Base-by-base conservation (phyloP, 2,329 filamentous ascomycete genomes). In the Fusarium brachygibbosum region DNA sequence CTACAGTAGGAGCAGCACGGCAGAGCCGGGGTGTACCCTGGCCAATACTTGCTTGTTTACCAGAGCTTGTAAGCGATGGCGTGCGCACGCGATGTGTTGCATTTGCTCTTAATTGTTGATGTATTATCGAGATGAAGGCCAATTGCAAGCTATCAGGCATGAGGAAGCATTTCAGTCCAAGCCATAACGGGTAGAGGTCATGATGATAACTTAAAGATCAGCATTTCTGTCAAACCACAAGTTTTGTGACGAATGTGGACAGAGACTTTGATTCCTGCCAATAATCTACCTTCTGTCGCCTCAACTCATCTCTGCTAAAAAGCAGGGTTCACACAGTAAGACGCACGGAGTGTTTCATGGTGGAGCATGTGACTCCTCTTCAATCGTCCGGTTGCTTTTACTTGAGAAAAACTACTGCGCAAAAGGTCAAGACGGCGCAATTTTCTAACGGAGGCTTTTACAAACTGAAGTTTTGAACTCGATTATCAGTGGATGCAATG, bases 211-310 rank as follows among this genome's bases (percentile, higher is more conserved):
- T 19, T 35, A 10, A 42, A 42, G 35, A 42, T 51, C 60, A 59
- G 58, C n/a, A 16, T 23, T 37, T 54, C 37, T 31, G 12, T 46
- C 17, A 44, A 42, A 23, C 17, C 29, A 40, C 51, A 45, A 53
- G 51, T 58, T 59, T 67, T 66, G 61, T 71, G 71, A 73, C 55
- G 69, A 55, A 64, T 60, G 56, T 63, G 63, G 71, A 69, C 63
- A 62, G 53, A 69, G 59, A 21, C 44, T 57, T 49, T 63, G 37
- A 49, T 59, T 40, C 46, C 67, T 69, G 49, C 67, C 67, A 69
- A 68, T 69, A 60, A 53, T 49, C 69, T 66, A 52, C 31, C 32
- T 42, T 52, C 57, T 34, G 54, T 50, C 57, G 58, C 55, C 55
- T 50, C 45, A 49, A 60, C 57, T 55, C 49, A 46, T 63, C 62